phyloP scores from a whole-genome alignment of 148 eudicot genomes.

The Rhododendron griersonianum region DNA sequence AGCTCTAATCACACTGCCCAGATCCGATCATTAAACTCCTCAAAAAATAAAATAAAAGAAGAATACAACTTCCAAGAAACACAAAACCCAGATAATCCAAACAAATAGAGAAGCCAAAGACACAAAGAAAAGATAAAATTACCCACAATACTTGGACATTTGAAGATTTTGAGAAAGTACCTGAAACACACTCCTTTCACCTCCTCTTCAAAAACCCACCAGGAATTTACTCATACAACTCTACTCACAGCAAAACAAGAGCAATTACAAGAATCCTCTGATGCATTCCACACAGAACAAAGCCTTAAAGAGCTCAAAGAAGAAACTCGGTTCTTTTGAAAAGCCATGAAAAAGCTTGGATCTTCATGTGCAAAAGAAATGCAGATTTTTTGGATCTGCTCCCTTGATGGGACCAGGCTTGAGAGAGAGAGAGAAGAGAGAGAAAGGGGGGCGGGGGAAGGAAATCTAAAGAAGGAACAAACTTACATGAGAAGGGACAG shows the following conservation, averaged over 20 bases:
- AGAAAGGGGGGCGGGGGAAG: background rate
- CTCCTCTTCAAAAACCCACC: conserved; percentile 4
- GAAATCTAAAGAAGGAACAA: conserved; percentile 11
- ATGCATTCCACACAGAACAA: background rate
- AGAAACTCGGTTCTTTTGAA: background rate
- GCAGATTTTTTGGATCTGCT: conserved; percentile 17
- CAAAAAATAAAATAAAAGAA: background rate
- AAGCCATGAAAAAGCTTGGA: conserved; percentile 16
- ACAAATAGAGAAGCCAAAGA: background rate
- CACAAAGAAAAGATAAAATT: background rate
- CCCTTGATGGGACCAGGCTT: conserved; percentile 11
- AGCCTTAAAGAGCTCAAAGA: conserved; percentile 6
- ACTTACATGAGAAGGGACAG: conserved; percentile 21
- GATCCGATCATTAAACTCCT: conserved; percentile 5
- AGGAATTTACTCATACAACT: conserved; percentile 12
- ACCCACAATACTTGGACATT: background rate
- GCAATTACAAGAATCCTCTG: background rate
- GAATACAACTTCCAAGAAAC: background rate
- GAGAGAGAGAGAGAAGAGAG: conserved; percentile 6
- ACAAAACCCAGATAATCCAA: background rate
- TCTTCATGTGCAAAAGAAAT: background rate
- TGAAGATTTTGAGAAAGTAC: background rate
- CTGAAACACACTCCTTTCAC: background rate
- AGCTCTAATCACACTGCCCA: background rate
- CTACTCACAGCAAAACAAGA: background rate